Conservation (phyloP, 2,329 filamentous ascomycete genomes). For the Parascedosporium putredinis region DNA sequence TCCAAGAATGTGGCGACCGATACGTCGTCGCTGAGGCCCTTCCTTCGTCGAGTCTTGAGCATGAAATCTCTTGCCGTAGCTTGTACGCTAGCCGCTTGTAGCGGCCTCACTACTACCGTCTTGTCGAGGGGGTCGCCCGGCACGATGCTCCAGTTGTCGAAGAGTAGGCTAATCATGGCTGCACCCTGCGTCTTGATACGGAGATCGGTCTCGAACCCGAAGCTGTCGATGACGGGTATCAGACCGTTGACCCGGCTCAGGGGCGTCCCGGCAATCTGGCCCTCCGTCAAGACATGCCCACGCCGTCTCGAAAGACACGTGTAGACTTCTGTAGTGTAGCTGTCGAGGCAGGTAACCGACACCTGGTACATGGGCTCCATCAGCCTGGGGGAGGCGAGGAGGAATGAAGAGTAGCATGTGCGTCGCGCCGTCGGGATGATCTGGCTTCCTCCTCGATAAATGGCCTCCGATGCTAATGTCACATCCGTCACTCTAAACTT, state of each 20-base stretch:
- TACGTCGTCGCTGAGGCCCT: constrained; percentile 91
- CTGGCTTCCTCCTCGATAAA: constrained; percentile 90
- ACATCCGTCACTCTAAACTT: constrained; percentile 96
- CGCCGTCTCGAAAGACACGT: constrained; percentile 80
- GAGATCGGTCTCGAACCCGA: constrained; percentile 95
- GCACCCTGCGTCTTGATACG: constrained; percentile 92
- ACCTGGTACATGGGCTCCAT: constrained; percentile 96
- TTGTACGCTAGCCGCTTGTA: constrained; percentile 81
- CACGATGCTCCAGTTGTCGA: constrained; percentile 93
- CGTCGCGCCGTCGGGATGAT: constrained; percentile 92
- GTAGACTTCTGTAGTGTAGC: constrained; percentile 80
- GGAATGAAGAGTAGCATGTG: constrained; percentile 89
- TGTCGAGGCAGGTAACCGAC: constrained; percentile 84
- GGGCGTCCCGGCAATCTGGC: constrained; percentile 85
- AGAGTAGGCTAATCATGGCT: constrained; percentile 81
- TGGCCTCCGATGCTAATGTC: constrained; percentile 75
- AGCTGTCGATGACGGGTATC: constrained; percentile 92
- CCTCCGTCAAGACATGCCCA: constrained; percentile 90
- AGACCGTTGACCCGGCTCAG: constrained; percentile 85
- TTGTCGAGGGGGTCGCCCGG: constrained; percentile 91
- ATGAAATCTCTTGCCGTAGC: constrained; percentile 93
- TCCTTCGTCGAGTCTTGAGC: constrained; percentile 84
- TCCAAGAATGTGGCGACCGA: constrained; percentile 94
- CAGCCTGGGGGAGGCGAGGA: constrained; percentile 90
- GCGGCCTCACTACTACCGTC: constrained; percentile 67